A percentile compares a stretch with the other conserved stretches of the same genome.
These are phyloP conservation scores for Chlorella sp. DNA, from an alignment of 139 green algal genomes.

Conservation along the genomic window DNA sequence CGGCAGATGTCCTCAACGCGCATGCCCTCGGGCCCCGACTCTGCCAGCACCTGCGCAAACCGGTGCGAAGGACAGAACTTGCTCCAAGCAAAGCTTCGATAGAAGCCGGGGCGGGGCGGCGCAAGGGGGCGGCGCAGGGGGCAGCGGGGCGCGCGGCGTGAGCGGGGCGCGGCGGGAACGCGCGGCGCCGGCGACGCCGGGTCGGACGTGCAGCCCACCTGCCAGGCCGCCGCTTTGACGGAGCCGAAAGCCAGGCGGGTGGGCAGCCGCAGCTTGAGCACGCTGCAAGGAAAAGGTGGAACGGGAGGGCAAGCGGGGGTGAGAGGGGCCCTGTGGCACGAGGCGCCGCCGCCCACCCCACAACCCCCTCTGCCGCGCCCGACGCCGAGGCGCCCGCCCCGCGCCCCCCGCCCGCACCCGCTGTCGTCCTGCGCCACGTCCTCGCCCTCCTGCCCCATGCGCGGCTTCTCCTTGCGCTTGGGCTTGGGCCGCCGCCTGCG, in stretches of 20 bases:
- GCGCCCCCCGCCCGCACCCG: not conserved
- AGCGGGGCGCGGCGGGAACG: no score
- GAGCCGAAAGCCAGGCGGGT: constrained; percentile 61
- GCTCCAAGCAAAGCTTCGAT: no score
- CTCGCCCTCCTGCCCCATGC: constrained; percentile 70
- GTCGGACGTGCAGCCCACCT: constrained; percentile 54
- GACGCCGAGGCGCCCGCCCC: not conserved
- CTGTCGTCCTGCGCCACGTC: constrained; percentile 57
- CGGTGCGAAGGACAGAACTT: no score
- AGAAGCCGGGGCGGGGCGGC: no score
- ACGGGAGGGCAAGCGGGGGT: not conserved
- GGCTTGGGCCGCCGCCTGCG: constrained; percentile 27
- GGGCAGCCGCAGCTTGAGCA: constrained; percentile 73
- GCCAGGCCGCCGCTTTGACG: constrained; percentile 87
- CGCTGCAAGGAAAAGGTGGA: no score
- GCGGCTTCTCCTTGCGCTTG: constrained; percentile 37
- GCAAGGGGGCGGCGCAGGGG: no score
- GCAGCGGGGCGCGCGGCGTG: no score
- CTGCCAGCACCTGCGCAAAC: constrained; percentile 68
- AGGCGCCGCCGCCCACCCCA: no score
- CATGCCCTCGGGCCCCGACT: constrained; percentile 72
- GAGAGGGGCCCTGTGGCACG: no score
- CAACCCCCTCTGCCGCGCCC: not conserved
- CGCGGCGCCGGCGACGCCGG: no score
- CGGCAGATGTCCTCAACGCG: constrained; percentile 69